A percentile compares a stretch with the other conserved stretches of the same genome.
Evolutionary conservation across 176 grass and related monocot genomes (phyloP).

Genomic region (Paspalum vaginatum): DNA sequence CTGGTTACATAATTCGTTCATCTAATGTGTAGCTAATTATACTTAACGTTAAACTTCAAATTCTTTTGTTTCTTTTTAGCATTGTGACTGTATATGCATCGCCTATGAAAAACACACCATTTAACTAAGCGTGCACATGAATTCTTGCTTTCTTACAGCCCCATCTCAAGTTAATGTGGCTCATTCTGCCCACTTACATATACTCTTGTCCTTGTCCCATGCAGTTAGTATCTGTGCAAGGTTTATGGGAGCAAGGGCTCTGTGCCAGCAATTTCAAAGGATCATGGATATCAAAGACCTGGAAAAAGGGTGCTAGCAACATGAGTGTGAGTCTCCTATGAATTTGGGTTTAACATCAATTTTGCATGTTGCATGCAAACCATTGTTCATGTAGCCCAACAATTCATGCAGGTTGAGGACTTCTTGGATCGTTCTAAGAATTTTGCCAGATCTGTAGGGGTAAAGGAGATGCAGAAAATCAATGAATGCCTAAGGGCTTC

Average conservation of each 20-base stretch:
- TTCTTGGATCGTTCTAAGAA: constrained; percentile 82
- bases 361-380: constrained; percentile 9
- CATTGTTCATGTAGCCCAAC: constrained; percentile 29
- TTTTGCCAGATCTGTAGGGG: constrained; percentile 77
- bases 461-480: constrained; percentile 64
- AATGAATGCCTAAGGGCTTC: constrained; percentile 50
- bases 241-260: constrained; percentile 79
- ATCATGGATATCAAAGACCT: constrained; percentile 73
- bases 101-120: neutral
- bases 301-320: constrained; percentile 45
- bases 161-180: neutral
- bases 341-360: constrained; percentile 2
- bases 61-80: too few relatives aligned
- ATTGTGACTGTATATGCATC: too few relatives aligned
- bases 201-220: constrained; percentile 32
- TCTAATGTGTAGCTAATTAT: too few relatives aligned
- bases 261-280: constrained; percentile 87
- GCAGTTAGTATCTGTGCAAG: constrained; percentile 69
- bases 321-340: constrained; percentile 67
- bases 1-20: too few relatives aligned
- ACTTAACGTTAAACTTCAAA: too few relatives aligned
- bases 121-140: constrained; percentile 12
- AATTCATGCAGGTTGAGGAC: constrained; percentile 79
- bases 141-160: too few relatives aligned
- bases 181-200: constrained; percentile 17